These are phyloP conservation scores for Eutrema japonicum DNA, from an alignment of 345 rosid species.

Conservation along the genomic window DNA sequence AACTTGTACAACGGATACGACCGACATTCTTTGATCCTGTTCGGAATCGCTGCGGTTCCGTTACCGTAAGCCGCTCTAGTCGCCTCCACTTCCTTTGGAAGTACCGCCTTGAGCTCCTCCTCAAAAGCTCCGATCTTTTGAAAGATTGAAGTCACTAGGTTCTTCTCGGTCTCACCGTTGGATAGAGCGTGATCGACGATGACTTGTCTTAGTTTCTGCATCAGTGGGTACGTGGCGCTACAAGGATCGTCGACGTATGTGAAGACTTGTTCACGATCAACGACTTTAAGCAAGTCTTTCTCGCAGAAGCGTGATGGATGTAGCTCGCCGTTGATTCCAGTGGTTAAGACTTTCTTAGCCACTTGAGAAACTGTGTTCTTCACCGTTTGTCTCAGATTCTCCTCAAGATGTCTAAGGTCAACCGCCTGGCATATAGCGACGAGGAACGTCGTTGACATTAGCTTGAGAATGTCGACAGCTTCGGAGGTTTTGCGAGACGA, in stretches of 20 bases:
- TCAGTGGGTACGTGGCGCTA: constrained; percentile 58
- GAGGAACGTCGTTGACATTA: constrained; percentile 70
- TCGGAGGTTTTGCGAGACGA: constrained; percentile 69
- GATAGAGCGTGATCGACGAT: constrained; percentile 64
- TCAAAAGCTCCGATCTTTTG: constrained; percentile 67
- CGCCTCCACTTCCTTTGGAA: constrained; percentile 67
- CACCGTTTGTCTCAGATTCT: constrained; percentile 64
- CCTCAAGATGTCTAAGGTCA: constrained; percentile 75
- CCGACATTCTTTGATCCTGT: constrained; percentile 68
- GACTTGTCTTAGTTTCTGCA: constrained; percentile 68
- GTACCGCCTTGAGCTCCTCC: constrained; percentile 54
- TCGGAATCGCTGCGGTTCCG: constrained; percentile 53
- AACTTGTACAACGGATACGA: constrained; percentile 72
- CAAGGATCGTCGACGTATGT: constrained; percentile 72
- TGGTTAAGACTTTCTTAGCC: constrained; percentile 56
- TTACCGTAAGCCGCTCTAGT: constrained; percentile 52
- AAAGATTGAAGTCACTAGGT: constrained; percentile 56
- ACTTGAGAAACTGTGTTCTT: constrained; percentile 62
- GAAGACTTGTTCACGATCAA: constrained; percentile 57
- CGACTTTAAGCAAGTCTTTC: constrained; percentile 62
- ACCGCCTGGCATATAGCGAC: constrained; percentile 72
- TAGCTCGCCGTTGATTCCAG: constrained; percentile 62
- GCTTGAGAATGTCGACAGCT: constrained; percentile 67
- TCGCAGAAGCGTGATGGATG: constrained; percentile 70
- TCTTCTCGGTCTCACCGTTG: constrained; percentile 61